Conservation (phyloP, 78 protist species). For the Dictyostelium brefeldianum region DNA sequence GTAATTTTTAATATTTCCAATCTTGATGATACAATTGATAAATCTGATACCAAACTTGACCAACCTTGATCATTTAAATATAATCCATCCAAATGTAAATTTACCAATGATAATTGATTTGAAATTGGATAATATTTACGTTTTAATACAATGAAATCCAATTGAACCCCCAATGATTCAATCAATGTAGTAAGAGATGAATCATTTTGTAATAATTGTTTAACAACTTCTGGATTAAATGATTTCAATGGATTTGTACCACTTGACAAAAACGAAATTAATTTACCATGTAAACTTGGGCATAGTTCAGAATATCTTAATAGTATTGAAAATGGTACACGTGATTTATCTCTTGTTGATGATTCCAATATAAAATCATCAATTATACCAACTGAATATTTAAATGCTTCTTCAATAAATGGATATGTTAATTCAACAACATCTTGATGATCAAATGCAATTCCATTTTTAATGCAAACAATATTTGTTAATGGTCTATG, state of each 20-base stretch:
- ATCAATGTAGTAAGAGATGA: neutral
- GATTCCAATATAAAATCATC: conserved; percentile 18
- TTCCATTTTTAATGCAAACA: neutral
- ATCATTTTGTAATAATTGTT: neutral
- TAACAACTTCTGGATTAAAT: neutral
- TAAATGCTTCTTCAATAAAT: neutral
- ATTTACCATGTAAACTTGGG: neutral
- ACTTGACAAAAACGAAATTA: neutral
- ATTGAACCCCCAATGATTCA: neutral
- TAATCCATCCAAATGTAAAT: neutral
- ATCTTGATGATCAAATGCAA: neutral
- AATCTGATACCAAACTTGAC: neutral
- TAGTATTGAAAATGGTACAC: neutral
- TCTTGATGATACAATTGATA: neutral
- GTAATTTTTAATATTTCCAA: neutral
- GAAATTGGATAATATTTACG: neutral
- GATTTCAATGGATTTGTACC: neutral
- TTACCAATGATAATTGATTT: neutral
- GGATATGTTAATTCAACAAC: neutral
- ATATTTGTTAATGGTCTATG: neutral
- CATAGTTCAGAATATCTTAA: neutral
- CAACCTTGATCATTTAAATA: neutral
- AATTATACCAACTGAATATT: neutral
- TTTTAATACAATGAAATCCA: neutral
- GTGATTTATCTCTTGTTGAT: neutral